phyloP scores from a whole-genome alignment of 1,284 basidiomycete species.

The Sanghuangporus baumii region DNA sequence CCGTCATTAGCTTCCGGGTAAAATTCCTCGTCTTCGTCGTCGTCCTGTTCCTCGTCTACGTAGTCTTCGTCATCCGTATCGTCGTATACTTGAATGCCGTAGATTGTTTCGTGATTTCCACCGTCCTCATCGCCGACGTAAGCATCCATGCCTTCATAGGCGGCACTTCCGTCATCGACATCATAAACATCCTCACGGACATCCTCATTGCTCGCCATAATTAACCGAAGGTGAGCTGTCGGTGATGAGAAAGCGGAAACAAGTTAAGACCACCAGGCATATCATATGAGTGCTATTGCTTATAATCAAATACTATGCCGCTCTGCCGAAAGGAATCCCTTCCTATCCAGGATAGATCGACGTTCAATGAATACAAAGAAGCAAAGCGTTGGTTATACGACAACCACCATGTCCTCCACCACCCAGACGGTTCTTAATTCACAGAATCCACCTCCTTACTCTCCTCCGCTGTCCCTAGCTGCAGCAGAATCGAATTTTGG shows the following conservation, averaged over 20 bases:
- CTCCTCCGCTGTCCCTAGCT: neutral
- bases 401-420: neutral
- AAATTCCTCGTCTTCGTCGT: constrained; percentile 20
- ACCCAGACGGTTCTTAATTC: neutral
- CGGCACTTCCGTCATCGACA: constrained; percentile 7
- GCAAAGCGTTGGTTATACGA: neutral
- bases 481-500: constrained; percentile 31
- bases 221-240: neutral
- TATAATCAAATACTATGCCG: constrained; percentile 1
- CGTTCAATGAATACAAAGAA: neutral
- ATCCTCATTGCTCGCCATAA: neutral
- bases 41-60: constrained; percentile 17
- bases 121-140: constrained; percentile 9
- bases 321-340: neutral
- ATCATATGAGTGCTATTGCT: neutral
- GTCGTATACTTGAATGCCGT: neutral
- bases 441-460: constrained; percentile 7
- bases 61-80: constrained; percentile 21
- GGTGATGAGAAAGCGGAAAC: neutral
- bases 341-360: neutral
- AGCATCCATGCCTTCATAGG: constrained; percentile 17
- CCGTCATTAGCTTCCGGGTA: constrained; percentile 33
- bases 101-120: neutral
- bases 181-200: constrained; percentile 10
- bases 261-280: neutral